These are phyloP conservation scores for Cordyceps militaris DNA, from an alignment of 2,329 filamentous ascomycete genomes.

Conservation along the genomic window DNA sequence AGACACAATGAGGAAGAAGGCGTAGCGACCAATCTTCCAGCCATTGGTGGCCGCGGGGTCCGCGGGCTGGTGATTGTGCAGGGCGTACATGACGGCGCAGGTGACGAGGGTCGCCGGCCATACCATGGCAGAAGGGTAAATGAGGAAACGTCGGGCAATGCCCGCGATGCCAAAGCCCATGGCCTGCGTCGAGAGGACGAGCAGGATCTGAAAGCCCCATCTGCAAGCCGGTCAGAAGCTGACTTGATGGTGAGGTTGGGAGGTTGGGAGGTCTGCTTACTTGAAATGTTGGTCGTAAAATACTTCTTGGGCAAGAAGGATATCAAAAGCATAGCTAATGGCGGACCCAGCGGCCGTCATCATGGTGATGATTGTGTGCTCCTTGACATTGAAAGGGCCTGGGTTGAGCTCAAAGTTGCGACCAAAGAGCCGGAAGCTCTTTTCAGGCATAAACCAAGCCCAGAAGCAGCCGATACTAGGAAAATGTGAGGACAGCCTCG, in stretches of 20 bases:
- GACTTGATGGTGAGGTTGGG: background rate
- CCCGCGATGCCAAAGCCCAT: conserved; percentile 60
- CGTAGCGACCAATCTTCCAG: conserved; percentile 52
- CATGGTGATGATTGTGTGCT: conserved; percentile 43
- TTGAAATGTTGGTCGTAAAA: conserved; percentile 47
- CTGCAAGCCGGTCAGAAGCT: background rate
- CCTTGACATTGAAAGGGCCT: conserved; percentile 38
- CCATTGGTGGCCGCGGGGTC: conserved; percentile 41
- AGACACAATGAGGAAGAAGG: conserved; percentile 49
- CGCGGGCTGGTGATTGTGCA: conserved; percentile 52
- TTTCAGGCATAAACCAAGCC: conserved; percentile 26
- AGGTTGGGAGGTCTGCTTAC: background rate
- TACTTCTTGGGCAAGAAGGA: conserved; percentile 35
- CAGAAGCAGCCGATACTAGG: conserved; percentile 24
- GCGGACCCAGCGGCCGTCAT: conserved; percentile 33
- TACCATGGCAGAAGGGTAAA: conserved; percentile 57
- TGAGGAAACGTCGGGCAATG: conserved; percentile 50
- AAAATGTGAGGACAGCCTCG: background rate
- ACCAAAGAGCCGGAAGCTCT: conserved; percentile 26
- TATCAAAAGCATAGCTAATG: conserved; percentile 33
- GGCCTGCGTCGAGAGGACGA: conserved; percentile 54
- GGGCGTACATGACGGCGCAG: conserved; percentile 53
- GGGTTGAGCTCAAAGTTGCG: conserved; percentile 30
- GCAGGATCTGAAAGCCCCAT: conserved; percentile 52
- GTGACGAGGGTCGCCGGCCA: conserved; percentile 57